phyloP scores from a whole-genome alignment of 1,284 basidiomycete species.

The Phellopilus nigrolimitatus region DNA sequence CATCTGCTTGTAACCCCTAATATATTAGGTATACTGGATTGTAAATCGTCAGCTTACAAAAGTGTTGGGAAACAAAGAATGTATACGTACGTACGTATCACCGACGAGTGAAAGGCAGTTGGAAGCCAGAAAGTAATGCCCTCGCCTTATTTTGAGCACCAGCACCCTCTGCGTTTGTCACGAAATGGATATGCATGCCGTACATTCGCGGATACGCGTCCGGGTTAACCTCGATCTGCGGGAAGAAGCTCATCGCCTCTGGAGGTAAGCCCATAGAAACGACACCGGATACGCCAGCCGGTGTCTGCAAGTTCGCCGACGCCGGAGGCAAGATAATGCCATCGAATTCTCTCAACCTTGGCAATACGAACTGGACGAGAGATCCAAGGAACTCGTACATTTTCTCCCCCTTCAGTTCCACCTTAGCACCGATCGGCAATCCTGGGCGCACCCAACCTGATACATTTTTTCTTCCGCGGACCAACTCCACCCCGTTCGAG shows the following conservation, averaged over 20 bases:
- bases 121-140: conserved; percentile 82
- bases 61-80: neutral
- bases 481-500: conserved; percentile 75
- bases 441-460: conserved; percentile 86
- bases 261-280: conserved; percentile 86
- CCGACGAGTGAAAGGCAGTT: conserved; percentile 65
- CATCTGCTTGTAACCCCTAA: conserved; percentile 9
- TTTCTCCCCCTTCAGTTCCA: conserved; percentile 81
- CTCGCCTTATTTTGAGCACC: conserved; percentile 85
- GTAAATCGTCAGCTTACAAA: neutral
- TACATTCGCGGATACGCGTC: conserved; percentile 81
- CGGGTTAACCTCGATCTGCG: conserved; percentile 89
- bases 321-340: conserved; percentile 74
- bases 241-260: conserved; percentile 87
- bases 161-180: conserved; percentile 78
- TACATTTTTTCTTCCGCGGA: conserved; percentile 74
- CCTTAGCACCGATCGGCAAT: conserved; percentile 83
- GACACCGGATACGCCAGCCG: conserved; percentile 80
- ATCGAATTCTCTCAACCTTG: conserved; percentile 85
- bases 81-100: conserved; percentile 7
- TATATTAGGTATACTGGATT: conserved; percentile 8
- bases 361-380: conserved; percentile 91
- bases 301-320: conserved; percentile 56
- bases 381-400: conserved; percentile 94
- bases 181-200: conserved; percentile 90